Evolutionary conservation across 306 rosid genomes (phyloP), one percentile per base, ranked within the genome.

Genomic region (Acacia melanoxylon): DNA sequence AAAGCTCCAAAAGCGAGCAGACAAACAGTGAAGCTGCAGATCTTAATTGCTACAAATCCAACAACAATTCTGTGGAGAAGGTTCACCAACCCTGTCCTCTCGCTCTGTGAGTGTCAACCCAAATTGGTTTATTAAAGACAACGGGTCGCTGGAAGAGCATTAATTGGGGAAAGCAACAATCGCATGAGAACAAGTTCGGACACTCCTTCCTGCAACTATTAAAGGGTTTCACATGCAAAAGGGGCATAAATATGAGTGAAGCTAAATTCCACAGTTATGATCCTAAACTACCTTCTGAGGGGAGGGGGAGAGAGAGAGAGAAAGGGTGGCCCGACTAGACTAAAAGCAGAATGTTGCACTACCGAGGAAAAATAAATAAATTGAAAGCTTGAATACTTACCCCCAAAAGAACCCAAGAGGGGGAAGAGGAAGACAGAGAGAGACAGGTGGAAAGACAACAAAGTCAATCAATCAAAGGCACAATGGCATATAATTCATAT

Each of bases 1-100:
- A 13, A 41, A 80, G 72, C 91, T 83, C 87, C 89, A 79, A 80
- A 41, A 90, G 83, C 89, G 14, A 82, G 72, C 86, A 86, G 73
- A 33, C 45, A 83, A 16, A 82, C 62, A 81, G 83, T 33, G 68
- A 79, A 84, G 82, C 44, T 41, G 84, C 78, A 70, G 89, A 86
- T 83, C 86, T 88, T 83, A 85, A 75, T 56, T 77, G 72, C 59
- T 63, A 78, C 22, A 73, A 75, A 81, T 72, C 85, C 65, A 86
- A 73, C 44, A 56, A 56, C 62, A 65, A 31, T 69, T 68, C 24
- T 61, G 52, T 66, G 81, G 77, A 61, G 63, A 80, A 67, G 56
- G 79, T 8, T 59, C 54, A 78, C 84, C 79, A 59, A 72, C 6
- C 72, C 79, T 42, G 86, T 62, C 68, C 35, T 62, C 70, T 61